Evolutionary conservation across 2,329 filamentous ascomycete genomes (phyloP), one percentile per base, ranked within the genome.

Genomic region (Karstenula rhodostoma): DNA sequence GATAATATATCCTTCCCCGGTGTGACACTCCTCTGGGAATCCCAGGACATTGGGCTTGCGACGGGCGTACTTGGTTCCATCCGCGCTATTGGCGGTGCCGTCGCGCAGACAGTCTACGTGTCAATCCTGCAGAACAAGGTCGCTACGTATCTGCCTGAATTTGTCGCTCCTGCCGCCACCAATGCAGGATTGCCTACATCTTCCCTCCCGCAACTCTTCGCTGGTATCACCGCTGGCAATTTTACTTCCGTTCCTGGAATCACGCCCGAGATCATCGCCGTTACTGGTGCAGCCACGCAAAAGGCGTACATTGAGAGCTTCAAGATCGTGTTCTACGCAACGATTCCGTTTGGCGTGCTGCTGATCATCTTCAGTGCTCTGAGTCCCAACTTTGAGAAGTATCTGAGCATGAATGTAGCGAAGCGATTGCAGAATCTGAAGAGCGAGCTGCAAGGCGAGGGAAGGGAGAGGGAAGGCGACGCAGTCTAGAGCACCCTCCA

Each of bases 301-400:
- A 70, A 72, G 12, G 80, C 80, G n/a, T 82, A 84, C 65, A 25
- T 68, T 2, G 60, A 63, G 40, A 60, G 53, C 50, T 68, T 68
- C 42, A 44, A 50, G 29, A 61, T 68, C n/a, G 68, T 73, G 17
- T 70, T 73, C 42, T 71, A 68, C 54, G 65, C 69, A 7, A 70
- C 69, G 15, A 70, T 73, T 62, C 68, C 69, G 4, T 72, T 72
- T 63, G 64, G 70, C 22, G 63, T 63, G 10, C 12, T 70, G 42
- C 54, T 71, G 12, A 67, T 70, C 46, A n/a, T 65, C 17, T 65
- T 68, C 40, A 60, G 63, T 4, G 59, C 37, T 17, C 44, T 69
- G 53, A 62, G 60, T n/a, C 67, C 69, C 12, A 68, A 69, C 58
- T 70, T 72, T 46, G 67, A 71, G 56, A 67, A 64, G 52, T 70